phyloP scores from a whole-genome alignment of 371 early-diverging fungal genomes.

The Saksenaea vasiformis region DNA sequence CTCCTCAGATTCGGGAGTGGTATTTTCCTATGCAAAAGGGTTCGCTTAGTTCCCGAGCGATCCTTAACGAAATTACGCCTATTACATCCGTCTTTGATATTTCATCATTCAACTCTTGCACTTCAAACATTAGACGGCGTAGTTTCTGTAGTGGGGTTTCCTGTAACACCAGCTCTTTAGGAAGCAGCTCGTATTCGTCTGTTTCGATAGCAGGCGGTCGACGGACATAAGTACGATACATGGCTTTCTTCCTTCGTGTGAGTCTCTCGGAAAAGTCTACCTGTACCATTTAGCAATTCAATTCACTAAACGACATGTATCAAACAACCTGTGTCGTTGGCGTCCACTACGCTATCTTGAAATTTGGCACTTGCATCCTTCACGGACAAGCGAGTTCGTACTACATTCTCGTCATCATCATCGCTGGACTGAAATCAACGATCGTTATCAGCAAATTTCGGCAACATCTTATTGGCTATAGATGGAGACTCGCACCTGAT shows the following conservation, averaged over 20 bases:
- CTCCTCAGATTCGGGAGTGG: constrained; percentile 11
- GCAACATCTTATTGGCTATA: background rate
- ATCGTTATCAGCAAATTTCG: background rate
- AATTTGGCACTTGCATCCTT: constrained; percentile 63
- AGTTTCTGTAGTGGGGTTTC: constrained; percentile 80
- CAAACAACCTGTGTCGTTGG: constrained; percentile 43
- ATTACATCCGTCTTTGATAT: constrained; percentile 59
- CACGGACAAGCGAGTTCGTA: constrained; percentile 55
- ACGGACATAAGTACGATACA: constrained; percentile 65
- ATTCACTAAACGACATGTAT: background rate
- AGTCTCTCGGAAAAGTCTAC: constrained; percentile 68
- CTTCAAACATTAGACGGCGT: constrained; percentile 80
- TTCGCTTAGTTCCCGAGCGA: background rate
- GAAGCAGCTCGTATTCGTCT: constrained; percentile 65
- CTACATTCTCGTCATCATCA: constrained; percentile 62
- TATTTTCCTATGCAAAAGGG: constrained; percentile 5
- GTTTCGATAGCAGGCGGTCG: constrained; percentile 62
- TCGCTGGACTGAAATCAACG: constrained; percentile 47
- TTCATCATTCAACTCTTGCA: constrained; percentile 77
- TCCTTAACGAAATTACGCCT: background rate
- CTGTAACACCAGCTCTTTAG: constrained; percentile 54
- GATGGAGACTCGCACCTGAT: constrained; percentile 47
- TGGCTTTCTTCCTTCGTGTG: constrained; percentile 63
- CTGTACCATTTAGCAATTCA: background rate
- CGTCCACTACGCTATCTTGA: constrained; percentile 50